Evolutionary conservation across 495 filamentous ascomycete species (phyloP), one percentile per base, ranked within the genome.

Genomic region (Trichoderma orchidacearum): DNA sequence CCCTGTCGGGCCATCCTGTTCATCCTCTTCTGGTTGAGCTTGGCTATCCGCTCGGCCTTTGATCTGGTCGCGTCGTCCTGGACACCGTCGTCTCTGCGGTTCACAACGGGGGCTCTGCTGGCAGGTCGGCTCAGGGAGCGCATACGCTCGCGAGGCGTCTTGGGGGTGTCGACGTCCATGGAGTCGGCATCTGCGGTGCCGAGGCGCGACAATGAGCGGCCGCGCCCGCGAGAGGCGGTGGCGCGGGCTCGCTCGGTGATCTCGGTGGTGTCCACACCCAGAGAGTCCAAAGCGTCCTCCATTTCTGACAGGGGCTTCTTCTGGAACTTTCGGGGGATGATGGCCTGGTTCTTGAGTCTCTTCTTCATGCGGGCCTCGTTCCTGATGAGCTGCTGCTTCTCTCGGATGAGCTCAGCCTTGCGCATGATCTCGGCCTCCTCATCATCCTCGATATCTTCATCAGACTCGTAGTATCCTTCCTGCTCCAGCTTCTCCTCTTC

Each of bases 1-100:
- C 93, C 93, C 77, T 87, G 84, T 67, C 91, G 83, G 41, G 93
- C 93, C 87, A 94, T 92, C 59, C 92, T 79, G 75, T 98, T 97
- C 90, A 94, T 96, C 84, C 89, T 89, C 80, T 90, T 89, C 83
- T 98, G 93, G 61, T 84, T 78, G 64, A 98, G 70, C 79, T 96
- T 97, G 62, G 79, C 76, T 66, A 90, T 70, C 62, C 84, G 83
- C 68, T 96, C 94, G 17, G 87, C 90, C 77, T 90, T 90, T 25
- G 73, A 80, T 59, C 89, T 79, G 30, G 78, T 74, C 36, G 65
- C 68, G 63, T 73, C 75, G 56, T 82, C 75, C 45, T 69, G 72
- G 12, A 90, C 80, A 74, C 93, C 93, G 56, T 96, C 92, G 30
- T 87, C 80, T 35, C 86, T 76, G 68, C 93, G 80, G 72, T 96